Percentiles rank a stretch among this genome's conserved stretches.
These are phyloP conservation scores for Ceratobasidium sp. DNA, from an alignment of 1,284 basidiomycete species.

Conservation along the genomic window DNA sequence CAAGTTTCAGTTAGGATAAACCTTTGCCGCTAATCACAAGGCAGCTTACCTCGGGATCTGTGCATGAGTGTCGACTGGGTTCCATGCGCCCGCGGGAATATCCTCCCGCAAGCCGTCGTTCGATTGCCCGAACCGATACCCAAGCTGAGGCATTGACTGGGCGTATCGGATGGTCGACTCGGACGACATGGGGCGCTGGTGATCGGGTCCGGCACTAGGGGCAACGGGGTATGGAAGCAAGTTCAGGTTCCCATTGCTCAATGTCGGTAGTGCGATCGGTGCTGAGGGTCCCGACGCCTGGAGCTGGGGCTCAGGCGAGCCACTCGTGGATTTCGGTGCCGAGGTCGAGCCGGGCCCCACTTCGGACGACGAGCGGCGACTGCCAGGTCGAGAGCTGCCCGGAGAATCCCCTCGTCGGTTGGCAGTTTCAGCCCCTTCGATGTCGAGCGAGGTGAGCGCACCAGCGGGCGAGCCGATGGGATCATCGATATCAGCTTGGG, in stretches of 20 bases:
- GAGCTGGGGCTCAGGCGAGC: conserved; percentile 1
- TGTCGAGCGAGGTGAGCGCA: background rate
- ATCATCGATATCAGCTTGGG: conserved; percentile 8
- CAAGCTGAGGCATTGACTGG: conserved; percentile 34
- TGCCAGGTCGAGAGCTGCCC: conserved; percentile 7
- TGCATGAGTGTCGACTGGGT: background rate
- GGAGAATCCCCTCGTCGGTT: background rate
- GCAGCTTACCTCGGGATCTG: background rate
- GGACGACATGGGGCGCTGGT: conserved; percentile 1
- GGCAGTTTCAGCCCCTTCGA: conserved; percentile 7
- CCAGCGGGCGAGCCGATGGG: background rate
- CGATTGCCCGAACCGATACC: background rate
- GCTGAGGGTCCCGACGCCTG: conserved; percentile 1
- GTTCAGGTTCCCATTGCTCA: conserved; percentile 27
- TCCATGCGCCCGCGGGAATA: background rate
- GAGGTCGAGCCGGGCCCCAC: background rate
- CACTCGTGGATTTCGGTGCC: conserved; percentile 9
- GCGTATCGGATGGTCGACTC: conserved; percentile 20
- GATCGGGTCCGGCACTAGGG: background rate
- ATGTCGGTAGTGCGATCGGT: conserved; percentile 15
- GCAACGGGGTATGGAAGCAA: background rate
- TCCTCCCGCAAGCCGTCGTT: conserved; percentile 5
- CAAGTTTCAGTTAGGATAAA: background rate
- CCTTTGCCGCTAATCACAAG: background rate
- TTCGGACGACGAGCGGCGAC: conserved; percentile 17